Percentiles rank a stretch among this genome's conserved stretches.
Conservation (phyloP, 257 asterid species). For the Primulina eburnea region DNA sequence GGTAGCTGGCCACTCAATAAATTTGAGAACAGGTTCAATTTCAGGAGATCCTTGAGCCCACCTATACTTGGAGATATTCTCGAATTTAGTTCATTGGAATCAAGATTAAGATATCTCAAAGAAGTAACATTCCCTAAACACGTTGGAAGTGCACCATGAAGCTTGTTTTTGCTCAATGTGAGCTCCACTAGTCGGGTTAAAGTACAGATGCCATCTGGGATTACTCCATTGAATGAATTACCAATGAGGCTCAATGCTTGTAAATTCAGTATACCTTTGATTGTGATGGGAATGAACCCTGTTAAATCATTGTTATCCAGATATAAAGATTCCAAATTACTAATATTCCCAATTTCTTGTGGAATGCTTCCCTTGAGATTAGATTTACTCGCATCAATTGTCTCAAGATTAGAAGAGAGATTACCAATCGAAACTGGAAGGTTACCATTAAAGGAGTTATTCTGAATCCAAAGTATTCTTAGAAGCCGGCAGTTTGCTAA, state of each 20-base stretch:
- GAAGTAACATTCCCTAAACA: slow-evolving; percentile 36
- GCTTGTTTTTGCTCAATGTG: slow-evolving; percentile 20
- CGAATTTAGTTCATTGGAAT: slow-evolving; percentile 26
- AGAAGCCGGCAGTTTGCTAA: slow-evolving; percentile 33
- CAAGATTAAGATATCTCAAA: slow-evolving; percentile 25
- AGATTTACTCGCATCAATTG: not conserved
- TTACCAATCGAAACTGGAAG: slow-evolving; percentile 34
- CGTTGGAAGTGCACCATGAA: slow-evolving; percentile 29
- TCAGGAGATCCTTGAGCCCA: slow-evolving; percentile 28
- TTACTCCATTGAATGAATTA: slow-evolving; percentile 24
- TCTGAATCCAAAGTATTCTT: not conserved
- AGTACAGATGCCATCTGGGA: slow-evolving; percentile 27
- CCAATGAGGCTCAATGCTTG: slow-evolving; percentile 16
- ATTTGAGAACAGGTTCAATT: slow-evolving; percentile 36
- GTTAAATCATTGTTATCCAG: slow-evolving; percentile 26
- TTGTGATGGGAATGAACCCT: slow-evolving; percentile 25
- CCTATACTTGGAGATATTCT: slow-evolving; percentile 29
- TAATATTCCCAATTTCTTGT: slow-evolving; percentile 30
- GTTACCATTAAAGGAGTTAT: slow-evolving; percentile 22
- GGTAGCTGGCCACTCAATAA: slow-evolving; percentile 29
- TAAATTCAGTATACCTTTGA: slow-evolving; percentile 19
- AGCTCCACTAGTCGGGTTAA: slow-evolving; percentile 18
- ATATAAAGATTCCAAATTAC: slow-evolving; percentile 19
- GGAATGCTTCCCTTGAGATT: slow-evolving; percentile 28
- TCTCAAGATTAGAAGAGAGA: slow-evolving; percentile 21